Base-by-base conservation (phyloP, 73 alveolate genomes). In the Loxodes magnus region DNA sequence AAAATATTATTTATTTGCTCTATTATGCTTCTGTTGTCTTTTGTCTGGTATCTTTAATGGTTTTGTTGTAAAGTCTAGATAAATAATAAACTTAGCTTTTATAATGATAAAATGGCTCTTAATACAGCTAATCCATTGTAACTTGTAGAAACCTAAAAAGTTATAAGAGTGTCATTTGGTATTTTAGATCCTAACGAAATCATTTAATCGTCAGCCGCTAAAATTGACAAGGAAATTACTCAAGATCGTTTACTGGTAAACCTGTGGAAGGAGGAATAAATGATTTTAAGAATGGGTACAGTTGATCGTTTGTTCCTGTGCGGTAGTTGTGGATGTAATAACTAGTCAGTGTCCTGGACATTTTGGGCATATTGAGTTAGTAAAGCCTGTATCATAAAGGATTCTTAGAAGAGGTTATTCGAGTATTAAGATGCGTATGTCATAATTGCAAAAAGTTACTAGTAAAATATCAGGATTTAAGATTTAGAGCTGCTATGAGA, bases 281-380 rank as follows among this genome's bases (percentile, higher is more conserved):
- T 52, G 95, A 84, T 55, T 68, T 64, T 3, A 66, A 89, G n/a
- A 43, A 75, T 88, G 94, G 98, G 98, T 15, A 84, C 98, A 12
- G 78, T 83, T 74, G 96, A 84, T 60, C 74, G 74, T 41, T 78
- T 43, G 51, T 38, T 62, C 19, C 44, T 34, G 27, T 89, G 98
- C 59, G 28, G 39, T 34, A 84, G 93, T 21, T 89, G 98, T 64
- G 67, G 63, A 34, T 82, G 94, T 27, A 57, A 88, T 31, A 50
- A 57, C 39, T 35, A 79, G 64, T 31, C 85, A 84, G 35, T 89
- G 98, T 58, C 98, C 98, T 7, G 98, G 98, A 17, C 98, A 89
- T 74, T 84, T 89, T 48, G 98, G 98, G 4, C 92, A 75, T 52
- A 79, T 89, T 51, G 82, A 70, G 17, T 74, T 89, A 14, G 94